Conservation (phyloP, 1,139 yeast species). For the Yamadazyma membranifaciens region DNA sequence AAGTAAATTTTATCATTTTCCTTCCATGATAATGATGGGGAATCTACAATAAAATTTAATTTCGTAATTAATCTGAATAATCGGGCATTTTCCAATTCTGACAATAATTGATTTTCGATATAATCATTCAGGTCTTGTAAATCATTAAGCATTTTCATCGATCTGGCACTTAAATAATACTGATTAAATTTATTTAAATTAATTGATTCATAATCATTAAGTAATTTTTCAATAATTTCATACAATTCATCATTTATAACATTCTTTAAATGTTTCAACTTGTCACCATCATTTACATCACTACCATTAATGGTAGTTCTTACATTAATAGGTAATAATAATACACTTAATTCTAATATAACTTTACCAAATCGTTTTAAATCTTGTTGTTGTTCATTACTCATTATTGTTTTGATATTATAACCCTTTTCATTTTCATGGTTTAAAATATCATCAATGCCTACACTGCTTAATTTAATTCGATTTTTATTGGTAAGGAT, state of each 20-base stretch:
- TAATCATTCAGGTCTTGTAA: slow-evolving; percentile 60
- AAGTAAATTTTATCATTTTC: slow-evolving; percentile 78
- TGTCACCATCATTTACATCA: slow-evolving; percentile 14
- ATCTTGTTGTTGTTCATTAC: slow-evolving; percentile 50
- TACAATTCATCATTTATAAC: slow-evolving; percentile 24
- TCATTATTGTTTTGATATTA: slow-evolving; percentile 16
- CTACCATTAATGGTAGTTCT: slow-evolving; percentile 15
- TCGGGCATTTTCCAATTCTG: slow-evolving; percentile 87
- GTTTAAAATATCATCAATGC: slow-evolving; percentile 65
- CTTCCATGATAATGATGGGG: slow-evolving; percentile 69
- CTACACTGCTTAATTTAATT: slow-evolving; percentile 69
- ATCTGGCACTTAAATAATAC: slow-evolving; percentile 31
- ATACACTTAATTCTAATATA: slow-evolving; percentile 53
- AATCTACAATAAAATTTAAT: slow-evolving; percentile 72
- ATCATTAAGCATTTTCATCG: slow-evolving; percentile 43
- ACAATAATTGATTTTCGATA: slow-evolving; percentile 62
- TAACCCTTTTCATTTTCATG: slow-evolving; percentile 31
- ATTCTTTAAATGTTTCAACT: slow-evolving; percentile 14
- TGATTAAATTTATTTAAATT: slow-evolving; percentile 30
- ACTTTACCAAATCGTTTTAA: slow-evolving; percentile 55
- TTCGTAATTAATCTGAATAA: slow-evolving; percentile 80
- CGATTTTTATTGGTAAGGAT: slow-evolving; percentile 71
- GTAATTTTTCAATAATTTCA: slow-evolving; percentile 17
- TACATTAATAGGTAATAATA: slow-evolving; percentile 33
- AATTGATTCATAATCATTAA: slow-evolving; percentile 14